These are phyloP conservation scores for Globisporangium paddicum DNA, from an alignment of 352 stramenopile genomes.

Conservation along the genomic window DNA sequence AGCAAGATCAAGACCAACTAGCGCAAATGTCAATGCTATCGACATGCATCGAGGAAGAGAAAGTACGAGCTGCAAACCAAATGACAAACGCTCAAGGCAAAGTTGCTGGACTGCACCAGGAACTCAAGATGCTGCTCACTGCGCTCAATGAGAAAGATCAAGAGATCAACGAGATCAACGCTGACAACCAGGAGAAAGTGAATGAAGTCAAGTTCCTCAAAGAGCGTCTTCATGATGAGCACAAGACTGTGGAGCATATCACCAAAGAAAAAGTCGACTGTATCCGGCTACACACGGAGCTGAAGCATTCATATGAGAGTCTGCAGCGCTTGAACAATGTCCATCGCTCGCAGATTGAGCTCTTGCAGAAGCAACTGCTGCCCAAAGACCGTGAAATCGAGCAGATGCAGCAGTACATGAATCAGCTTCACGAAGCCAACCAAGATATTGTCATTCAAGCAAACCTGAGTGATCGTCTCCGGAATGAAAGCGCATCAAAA, in stretches of 20 bases:
- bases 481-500: conserved; percentile 34
- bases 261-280: conserved; percentile 42
- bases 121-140: conserved; percentile 67
- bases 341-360: conserved; percentile 66
- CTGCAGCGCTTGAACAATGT: conserved; percentile 64
- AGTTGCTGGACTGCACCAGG: conserved; percentile 48
- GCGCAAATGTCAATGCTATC: conserved; percentile 51
- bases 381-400: conserved; percentile 62
- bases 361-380: conserved; percentile 63
- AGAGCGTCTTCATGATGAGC: conserved; percentile 34
- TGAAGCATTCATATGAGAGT: conserved; percentile 40
- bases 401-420: conserved; percentile 61
- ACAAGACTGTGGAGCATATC: conserved; percentile 18
- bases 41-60: conserved; percentile 37
- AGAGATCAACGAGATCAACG: conserved; percentile 30
- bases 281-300: conserved; percentile 22
- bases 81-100: conserved; percentile 43
- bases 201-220: conserved; percentile 29
- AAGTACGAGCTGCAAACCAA: conserved; percentile 30
- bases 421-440: conserved; percentile 52
- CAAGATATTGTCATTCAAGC: conserved; percentile 67
- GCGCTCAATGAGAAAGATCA: conserved; percentile 59
- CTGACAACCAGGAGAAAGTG: conserved; percentile 21
- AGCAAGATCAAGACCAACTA: conserved; percentile 65
- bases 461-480: conserved; percentile 59